These are phyloP conservation scores for Hypoxylon sp. DNA, from an alignment of 2,329 filamentous ascomycete species.

Conservation along the genomic window DNA sequence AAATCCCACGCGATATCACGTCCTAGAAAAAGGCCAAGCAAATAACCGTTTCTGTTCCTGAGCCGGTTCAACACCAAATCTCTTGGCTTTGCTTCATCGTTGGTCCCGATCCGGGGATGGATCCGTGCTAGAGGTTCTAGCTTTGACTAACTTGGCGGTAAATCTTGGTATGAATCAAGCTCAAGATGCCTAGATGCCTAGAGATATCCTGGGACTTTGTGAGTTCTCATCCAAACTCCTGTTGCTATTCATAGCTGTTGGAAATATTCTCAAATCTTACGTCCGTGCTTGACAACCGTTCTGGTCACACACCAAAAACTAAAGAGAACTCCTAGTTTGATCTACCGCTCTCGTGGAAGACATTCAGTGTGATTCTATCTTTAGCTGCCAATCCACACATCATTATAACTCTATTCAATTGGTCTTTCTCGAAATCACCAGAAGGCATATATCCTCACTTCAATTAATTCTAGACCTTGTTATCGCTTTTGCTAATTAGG, in stretches of 20 bases:
- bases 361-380: no score
- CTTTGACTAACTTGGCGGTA: constrained; percentile 20
- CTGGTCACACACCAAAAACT: not conserved
- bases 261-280: not conserved
- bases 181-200: constrained; percentile 11
- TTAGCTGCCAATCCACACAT: no score
- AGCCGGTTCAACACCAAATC: constrained; percentile 6
- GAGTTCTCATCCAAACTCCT: constrained; percentile 19
- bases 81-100: constrained; percentile 35
- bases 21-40: constrained; percentile 4
- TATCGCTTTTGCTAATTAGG: no score
- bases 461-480: no score
- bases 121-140: constrained; percentile 5
- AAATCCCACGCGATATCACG: not conserved
- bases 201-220: constrained; percentile 11
- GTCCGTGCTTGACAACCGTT: no score
- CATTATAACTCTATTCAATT: no score
- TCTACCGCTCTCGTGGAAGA: constrained; percentile 22
- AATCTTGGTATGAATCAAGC: constrained; percentile 27
- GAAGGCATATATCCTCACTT: no score
- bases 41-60: constrained; percentile 4
- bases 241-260: constrained; percentile 23
- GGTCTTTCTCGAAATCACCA: no score
- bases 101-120: constrained; percentile 7
- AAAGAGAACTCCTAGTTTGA: constrained; percentile 23